phyloP scores from a whole-genome alignment of 306 rosid species.

The Dryas alaskensis region DNA sequence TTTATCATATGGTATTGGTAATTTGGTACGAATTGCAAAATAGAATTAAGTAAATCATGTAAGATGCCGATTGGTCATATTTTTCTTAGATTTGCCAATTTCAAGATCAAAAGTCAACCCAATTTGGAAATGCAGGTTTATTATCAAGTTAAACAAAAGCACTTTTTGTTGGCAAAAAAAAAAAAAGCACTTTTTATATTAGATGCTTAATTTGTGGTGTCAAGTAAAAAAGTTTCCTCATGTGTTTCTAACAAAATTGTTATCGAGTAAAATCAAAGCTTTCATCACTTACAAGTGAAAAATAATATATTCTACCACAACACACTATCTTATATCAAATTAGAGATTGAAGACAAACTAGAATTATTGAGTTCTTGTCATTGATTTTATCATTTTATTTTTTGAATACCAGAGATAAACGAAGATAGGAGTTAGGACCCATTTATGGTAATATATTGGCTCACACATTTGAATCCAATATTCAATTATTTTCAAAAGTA shows the following conservation, averaged over 20 bases:
- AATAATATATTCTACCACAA: too few species aligned
- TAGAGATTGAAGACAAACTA: background rate
- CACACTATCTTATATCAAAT: too few species aligned
- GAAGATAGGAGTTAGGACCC: background rate
- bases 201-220: too few species aligned
- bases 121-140: background rate
- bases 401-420: background rate
- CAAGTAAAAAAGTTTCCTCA: too few species aligned
- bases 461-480: background rate
- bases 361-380: background rate
- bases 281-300: too few species aligned
- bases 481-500: background rate
- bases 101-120: constrained; percentile 9
- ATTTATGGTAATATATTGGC: background rate
- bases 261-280: too few species aligned
- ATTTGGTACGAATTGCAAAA: background rate
- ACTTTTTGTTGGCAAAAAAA: too few species aligned
- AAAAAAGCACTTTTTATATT: too few species aligned
- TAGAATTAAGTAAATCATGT: background rate
- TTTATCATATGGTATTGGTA: background rate
- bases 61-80: background rate
- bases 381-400: background rate
- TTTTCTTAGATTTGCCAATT: background rate
- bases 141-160: background rate
- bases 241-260: too few species aligned